phyloP scores from a whole-genome alignment of 1,284 basidiomycete genomes.

The Pascua guehoae region DNA sequence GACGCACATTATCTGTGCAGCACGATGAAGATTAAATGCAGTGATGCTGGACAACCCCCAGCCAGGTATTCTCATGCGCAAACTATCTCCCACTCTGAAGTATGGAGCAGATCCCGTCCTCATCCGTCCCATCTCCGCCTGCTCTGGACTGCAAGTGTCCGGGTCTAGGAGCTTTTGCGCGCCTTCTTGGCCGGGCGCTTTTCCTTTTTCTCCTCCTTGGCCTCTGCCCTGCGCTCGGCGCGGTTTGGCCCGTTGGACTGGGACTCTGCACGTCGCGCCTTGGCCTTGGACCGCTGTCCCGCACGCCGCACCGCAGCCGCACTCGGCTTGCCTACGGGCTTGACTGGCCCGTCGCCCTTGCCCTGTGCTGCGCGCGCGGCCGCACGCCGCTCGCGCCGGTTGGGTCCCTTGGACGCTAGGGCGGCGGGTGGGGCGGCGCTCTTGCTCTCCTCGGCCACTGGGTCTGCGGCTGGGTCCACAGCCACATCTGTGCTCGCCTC shows the following conservation, averaged over 20 bases:
- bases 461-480: not conserved
- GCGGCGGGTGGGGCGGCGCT: not conserved
- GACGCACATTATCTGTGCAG: constrained; percentile 1
- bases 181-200: constrained; percentile 2
- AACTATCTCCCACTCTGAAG: not conserved
- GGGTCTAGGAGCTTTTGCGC: not conserved
- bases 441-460: not conserved
- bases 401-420: not conserved
- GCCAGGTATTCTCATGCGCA: not conserved
- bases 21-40: constrained; percentile 1
- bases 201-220: constrained; percentile 1
- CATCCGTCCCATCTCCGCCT: too few relatives aligned
- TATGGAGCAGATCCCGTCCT: not conserved
- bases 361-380: constrained; percentile 11
- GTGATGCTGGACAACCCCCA: not conserved
- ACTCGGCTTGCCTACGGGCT: not conserved
- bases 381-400: constrained; percentile 16
- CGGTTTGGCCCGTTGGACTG: constrained; percentile 1
- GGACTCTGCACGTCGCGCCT: constrained; percentile 3
- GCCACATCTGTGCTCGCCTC: constrained; percentile 1
- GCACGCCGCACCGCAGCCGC: constrained; percentile 7
- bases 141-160: too few relatives aligned
- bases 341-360: not conserved
- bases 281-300: constrained; percentile 5
- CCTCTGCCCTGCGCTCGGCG: constrained; percentile 5